Base-by-base conservation (phyloP, 352 stramenopile genomes). In the Globisporangium ultimum region DNA sequence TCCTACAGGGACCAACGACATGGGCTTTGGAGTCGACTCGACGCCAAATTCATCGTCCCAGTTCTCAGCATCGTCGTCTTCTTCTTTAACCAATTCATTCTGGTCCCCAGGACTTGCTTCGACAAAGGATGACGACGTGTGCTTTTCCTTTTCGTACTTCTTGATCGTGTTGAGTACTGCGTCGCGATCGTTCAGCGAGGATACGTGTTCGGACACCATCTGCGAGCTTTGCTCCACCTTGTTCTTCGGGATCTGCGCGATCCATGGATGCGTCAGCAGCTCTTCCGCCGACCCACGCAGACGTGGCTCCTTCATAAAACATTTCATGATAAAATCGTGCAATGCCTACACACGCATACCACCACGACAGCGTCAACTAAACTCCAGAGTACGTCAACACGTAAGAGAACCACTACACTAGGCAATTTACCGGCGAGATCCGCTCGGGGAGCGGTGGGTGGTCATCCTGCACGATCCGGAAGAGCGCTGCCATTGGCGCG, bases 391-490 rank as follows among this genome's bases (percentile, higher is more conserved):
- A 11, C 28, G 28, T 36, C 28, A 36, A 0, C 4, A 36, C 4
- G 28, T 36, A 8, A 6, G 28, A 36, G 28, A 36, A 5, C 8
- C 28, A 36, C 28, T 11, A 10, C 28, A 36, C 8, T 6, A 36
- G 28, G 28, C 28, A 36, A 2, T 36, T 36, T 72, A 91, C 81
- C 12, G 86, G 84, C 9, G 89, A 97, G 46, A 96, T 91, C 34
- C 89, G 83, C 47, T 96, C 86, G 0, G 91, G 91, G 21, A 98
- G 66, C 11, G 91, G 91, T 18, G 92, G 92, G 36, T 96, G 87
- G 57, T 97, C 90, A 67, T 98, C 92, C 68, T 97, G 87, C 1
- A 98, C 92, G 53, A 98, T 98, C 1, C 91, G 88, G 46, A 97
- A 98, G 12, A 98, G 70, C 20, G 92, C 92, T 28, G 83, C 81